Conservation (phyloP, 495 filamentous ascomycete species). For the Penicillium longicatenatum region DNA sequence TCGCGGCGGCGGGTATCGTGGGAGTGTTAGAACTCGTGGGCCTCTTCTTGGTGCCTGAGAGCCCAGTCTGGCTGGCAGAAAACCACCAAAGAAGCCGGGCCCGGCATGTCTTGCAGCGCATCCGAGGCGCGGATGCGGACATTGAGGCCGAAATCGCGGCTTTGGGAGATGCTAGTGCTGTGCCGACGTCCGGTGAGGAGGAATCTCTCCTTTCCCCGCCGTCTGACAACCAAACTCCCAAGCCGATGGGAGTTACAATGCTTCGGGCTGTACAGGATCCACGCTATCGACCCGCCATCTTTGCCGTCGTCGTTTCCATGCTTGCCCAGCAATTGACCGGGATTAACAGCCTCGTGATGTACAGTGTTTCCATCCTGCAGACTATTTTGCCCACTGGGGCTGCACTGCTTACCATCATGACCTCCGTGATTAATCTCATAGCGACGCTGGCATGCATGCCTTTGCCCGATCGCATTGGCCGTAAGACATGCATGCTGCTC, state of each 20-base stretch:
- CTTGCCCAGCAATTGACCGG: conserved; percentile 87
- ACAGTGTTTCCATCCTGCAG: conserved; percentile 84
- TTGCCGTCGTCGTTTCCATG: conserved; percentile 91
- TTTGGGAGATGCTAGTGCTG: conserved; percentile 57
- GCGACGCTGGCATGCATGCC: conserved; percentile 79
- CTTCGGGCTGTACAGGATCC: conserved; percentile 64
- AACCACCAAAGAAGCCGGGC: conserved; percentile 63
- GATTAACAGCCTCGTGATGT: conserved; percentile 98
- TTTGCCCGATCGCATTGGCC: conserved; percentile 81
- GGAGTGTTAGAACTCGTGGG: conserved; percentile 66
- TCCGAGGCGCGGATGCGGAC: conserved; percentile 68
- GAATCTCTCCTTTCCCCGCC: conserved; percentile 48
- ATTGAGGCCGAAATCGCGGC: conserved; percentile 71
- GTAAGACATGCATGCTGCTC: conserved; percentile 77
- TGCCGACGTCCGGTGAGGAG: conserved; percentile 48
- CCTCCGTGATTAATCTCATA: conserved; percentile 83
- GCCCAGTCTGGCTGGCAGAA: conserved; percentile 80
- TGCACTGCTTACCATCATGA: conserved; percentile 76
- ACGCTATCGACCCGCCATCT: conserved; percentile 70
- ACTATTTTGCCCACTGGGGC: conserved; percentile 76
- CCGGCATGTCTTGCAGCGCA: conserved; percentile 65
- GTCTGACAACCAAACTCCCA: conserved; percentile 21
- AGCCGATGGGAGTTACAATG: conserved; percentile 61
- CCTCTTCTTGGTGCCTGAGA: conserved; percentile 75
- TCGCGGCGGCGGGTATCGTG: conserved; percentile 71